These are phyloP conservation scores for Immersiporthe knoxdaviesiana DNA, from an alignment of 2,329 filamentous ascomycete species.

Conservation along the genomic window DNA sequence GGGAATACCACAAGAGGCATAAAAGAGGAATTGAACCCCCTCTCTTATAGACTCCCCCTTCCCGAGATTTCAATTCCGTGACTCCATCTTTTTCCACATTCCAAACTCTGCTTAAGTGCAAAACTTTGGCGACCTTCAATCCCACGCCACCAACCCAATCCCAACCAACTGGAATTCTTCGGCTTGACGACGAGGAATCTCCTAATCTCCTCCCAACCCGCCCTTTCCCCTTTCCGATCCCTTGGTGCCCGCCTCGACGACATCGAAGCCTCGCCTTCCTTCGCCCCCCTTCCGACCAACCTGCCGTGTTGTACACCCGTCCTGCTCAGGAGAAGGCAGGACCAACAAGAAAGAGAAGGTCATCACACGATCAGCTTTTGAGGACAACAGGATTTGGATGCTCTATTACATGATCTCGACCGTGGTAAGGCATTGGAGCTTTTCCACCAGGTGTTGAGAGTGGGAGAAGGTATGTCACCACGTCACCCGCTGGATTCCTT, in stretches of 20 bases:
- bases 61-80: slow-evolving; percentile 21
- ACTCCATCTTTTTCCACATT: slow-evolving; percentile 17
- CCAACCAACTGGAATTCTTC: slow-evolving; percentile 46
- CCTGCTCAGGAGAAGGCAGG: slow-evolving; percentile 13
- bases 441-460: slow-evolving; percentile 33
- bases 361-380: slow-evolving; percentile 16
- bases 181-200: slow-evolving; percentile 49
- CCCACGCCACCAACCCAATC: slow-evolving; percentile 29
- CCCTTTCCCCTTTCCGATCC: slow-evolving; percentile 33
- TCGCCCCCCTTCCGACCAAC: slow-evolving; percentile 21
- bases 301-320: slow-evolving; percentile 15
- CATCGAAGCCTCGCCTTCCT: slow-evolving; percentile 21
- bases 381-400: slow-evolving; percentile 11
- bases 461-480: slow-evolving; percentile 32
- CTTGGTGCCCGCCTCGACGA: slow-evolving; percentile 38
- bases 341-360: slow-evolving; percentile 21
- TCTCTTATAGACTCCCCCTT: slow-evolving; percentile 23
- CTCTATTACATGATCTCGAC: slow-evolving; percentile 34
- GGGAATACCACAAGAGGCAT: slow-evolving; percentile 1
- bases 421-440: slow-evolving; percentile 29
- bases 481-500: slow-evolving; percentile 3
- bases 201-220: slow-evolving; percentile 41
- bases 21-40: slow-evolving; percentile 27
- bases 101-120: slow-evolving; percentile 1
- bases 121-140: slow-evolving; percentile 23